phyloP scores from a whole-genome alignment of 2,329 filamentous ascomycete species.

The Colletotrichum gloeosporioides region DNA sequence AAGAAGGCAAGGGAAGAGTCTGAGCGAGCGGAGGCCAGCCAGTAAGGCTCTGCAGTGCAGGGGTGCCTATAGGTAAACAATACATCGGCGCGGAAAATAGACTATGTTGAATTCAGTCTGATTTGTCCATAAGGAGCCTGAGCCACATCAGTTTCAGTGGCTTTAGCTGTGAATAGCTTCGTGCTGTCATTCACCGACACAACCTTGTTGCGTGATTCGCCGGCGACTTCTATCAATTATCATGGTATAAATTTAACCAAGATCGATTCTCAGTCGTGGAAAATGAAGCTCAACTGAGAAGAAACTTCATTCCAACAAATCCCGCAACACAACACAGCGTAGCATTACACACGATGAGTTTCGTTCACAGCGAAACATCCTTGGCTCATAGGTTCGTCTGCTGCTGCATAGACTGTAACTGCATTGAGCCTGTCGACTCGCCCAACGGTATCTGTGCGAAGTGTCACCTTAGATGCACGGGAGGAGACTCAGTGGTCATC shows the following conservation, averaged over 20 bases:
- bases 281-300: neutral
- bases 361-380: neutral
- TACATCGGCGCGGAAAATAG: neutral
- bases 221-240: neutral
- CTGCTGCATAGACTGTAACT: neutral
- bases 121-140: neutral
- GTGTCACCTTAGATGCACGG: neutral
- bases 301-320: neutral
- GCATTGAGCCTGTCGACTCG: neutral
- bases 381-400: neutral
- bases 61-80: neutral
- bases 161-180: neutral
- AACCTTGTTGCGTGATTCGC: neutral
- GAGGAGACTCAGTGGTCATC: neutral
- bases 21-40: neutral
- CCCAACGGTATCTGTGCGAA: neutral
- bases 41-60: neutral
- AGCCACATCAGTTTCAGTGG: neutral
- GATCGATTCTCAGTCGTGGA: fast-evolving
- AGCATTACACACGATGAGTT: neutral
- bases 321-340: neutral
- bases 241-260: neutral
- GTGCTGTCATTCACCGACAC: neutral
- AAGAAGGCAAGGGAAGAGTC: neutral
- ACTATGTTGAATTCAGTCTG: neutral